Conservation (phyloP, 1,284 basidiomycete genomes). For the Sporisorium exsertum region DNA sequence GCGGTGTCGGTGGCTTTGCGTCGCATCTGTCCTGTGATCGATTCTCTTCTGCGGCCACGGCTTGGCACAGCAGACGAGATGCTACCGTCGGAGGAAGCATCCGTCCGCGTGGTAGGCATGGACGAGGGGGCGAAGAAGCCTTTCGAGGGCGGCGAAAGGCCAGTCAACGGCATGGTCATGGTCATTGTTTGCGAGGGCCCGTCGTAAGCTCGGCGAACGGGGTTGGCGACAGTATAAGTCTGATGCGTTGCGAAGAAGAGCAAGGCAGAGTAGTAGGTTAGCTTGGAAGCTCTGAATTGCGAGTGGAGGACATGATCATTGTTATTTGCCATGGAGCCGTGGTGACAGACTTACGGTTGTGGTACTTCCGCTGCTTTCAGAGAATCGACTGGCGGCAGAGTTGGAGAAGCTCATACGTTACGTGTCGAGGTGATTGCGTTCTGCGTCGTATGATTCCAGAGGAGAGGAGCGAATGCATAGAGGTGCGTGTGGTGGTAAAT, state of each 20-base stretch:
- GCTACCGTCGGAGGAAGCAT: constrained; percentile 20
- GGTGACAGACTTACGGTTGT: constrained; percentile 31
- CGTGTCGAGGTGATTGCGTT: background rate
- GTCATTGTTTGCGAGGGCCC: constrained; percentile 34
- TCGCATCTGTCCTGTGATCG: constrained; percentile 58
- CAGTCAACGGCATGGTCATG: constrained; percentile 44
- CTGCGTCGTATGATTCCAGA: background rate
- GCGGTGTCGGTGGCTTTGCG: constrained; percentile 50
- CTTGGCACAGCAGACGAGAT: constrained; percentile 54
- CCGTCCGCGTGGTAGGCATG: constrained; percentile 32
- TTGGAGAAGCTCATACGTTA: constrained; percentile 41
- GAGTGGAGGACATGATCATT: background rate
- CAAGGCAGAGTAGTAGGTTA: background rate
- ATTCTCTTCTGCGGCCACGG: constrained; percentile 57
- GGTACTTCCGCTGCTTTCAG: constrained; percentile 33
- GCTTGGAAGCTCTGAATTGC: background rate
- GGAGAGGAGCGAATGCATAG: background rate
- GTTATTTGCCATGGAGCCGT: background rate
- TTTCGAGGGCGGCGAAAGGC: constrained; percentile 55
- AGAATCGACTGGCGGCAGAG: constrained; percentile 26
- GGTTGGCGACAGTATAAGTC: constrained; percentile 33
- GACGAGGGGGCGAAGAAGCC: constrained; percentile 52
- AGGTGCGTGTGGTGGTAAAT: background rate
- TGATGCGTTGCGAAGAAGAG: constrained; percentile 3
- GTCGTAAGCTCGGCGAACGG: constrained; percentile 38